Conservation (phyloP, 2,329 filamentous ascomycete genomes). For the Nakataea oryzae region DNA sequence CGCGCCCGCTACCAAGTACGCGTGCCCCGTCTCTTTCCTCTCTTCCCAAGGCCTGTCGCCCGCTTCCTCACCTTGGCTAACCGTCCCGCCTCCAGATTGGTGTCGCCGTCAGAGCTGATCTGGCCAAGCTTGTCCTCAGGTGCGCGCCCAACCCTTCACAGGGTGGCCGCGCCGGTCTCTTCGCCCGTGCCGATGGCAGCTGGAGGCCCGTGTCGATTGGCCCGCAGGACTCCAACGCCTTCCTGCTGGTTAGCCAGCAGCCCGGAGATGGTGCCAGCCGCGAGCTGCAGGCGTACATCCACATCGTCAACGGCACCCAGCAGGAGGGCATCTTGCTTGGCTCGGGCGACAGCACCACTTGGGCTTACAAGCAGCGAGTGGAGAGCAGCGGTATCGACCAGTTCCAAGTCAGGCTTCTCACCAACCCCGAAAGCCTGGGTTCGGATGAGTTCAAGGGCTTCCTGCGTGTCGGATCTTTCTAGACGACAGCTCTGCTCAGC, state of each 20-base stretch:
- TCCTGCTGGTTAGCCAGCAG: not conserved
- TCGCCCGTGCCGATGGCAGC: not conserved
- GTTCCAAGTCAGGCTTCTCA: not conserved
- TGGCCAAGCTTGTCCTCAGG: not conserved
- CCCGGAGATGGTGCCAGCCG: too few species aligned
- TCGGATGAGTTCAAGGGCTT: slow-evolving; percentile 1
- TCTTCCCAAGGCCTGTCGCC: not conserved
- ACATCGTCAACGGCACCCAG: slow-evolving; percentile 1
- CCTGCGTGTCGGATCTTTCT: not conserved
- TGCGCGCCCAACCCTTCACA: not conserved
- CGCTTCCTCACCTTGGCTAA: not conserved
- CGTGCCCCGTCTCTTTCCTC: not conserved
- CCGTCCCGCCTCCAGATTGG: not conserved
- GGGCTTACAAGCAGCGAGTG: not conserved
- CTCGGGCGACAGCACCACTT: not conserved
- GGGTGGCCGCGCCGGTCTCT: not conserved
- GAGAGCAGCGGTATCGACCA: not conserved
- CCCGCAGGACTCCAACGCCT: not conserved
- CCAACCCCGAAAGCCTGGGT: not conserved
- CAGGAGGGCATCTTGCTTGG: not conserved
- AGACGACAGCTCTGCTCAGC: too few species aligned
- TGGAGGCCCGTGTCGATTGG: not conserved
- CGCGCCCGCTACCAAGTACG: not conserved
- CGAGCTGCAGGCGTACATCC: not conserved
- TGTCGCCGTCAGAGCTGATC: not conserved